A percentile compares a stretch with the other conserved stretches of the same genome.
phyloP scores from a whole-genome alignment of 345 rosid genomes.

The Noccaea caerulescens region DNA sequence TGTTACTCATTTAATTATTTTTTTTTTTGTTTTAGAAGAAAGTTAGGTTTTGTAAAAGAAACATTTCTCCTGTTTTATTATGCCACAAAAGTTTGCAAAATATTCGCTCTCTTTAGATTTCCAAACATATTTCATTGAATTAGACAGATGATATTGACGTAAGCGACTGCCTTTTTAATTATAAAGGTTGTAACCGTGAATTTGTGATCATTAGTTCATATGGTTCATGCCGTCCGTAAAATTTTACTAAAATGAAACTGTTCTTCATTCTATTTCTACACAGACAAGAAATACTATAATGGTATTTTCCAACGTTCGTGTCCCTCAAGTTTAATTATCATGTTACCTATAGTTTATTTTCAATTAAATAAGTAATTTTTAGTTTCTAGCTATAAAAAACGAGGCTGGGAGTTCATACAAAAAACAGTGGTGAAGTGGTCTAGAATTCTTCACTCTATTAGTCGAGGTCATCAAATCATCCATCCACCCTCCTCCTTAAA shows the following conservation, averaged over 20 bases:
- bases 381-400: no score
- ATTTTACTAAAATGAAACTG: neutral
- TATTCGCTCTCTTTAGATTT: neutral
- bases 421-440: no score
- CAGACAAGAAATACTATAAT: neutral
- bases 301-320: neutral
- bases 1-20: no score
- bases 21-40: neutral
- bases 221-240: neutral
- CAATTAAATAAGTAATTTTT: no score
- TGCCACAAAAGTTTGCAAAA: neutral
- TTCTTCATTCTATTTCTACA: neutral
- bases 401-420: no score
- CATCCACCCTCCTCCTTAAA: no score
- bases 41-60: neutral
- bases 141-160: constrained; percentile 34
- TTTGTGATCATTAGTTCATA: neutral
- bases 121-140: neutral
- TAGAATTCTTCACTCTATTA: no score
- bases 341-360: no score
- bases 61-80: neutral
- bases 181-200: neutral
- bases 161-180: neutral
- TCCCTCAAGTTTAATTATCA: neutral
- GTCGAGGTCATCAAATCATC: no score